phyloP scores from a whole-genome alignment of 169 alveolate species.

The Plasmodium falciparum region DNA sequence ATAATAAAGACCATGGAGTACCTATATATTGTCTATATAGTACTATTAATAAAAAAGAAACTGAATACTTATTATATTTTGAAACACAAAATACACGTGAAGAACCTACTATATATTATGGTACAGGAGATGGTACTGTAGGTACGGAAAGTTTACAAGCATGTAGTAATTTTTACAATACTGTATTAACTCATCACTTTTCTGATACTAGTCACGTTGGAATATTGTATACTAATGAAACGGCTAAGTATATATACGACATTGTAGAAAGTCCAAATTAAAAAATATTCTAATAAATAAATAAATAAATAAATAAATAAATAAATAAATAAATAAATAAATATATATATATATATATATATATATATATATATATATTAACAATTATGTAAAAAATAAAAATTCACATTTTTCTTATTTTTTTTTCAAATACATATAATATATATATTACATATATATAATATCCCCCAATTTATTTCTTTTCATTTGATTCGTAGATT shows the following conservation, averaged over 20 bases:
- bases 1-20: constrained; percentile 43
- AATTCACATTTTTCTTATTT: too few relatives aligned
- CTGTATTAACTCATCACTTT: constrained; percentile 4
- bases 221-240: background rate
- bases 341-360: background rate
- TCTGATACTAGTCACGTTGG: constrained; percentile 20
- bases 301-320: background rate
- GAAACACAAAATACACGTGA: constrained; percentile 4
- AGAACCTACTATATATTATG: constrained; percentile 40
- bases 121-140: constrained; percentile 58
- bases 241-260: constrained; percentile 36
- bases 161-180: constrained; percentile 25
- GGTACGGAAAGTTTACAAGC: constrained; percentile 42
- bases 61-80: constrained; percentile 36
- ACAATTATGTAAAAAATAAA: too few relatives aligned
- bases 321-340: background rate
- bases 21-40: constrained; percentile 65
- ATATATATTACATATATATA: background rate
- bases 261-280: background rate
- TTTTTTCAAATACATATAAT: background rate
- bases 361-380: background rate
- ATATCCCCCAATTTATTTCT: too few relatives aligned
- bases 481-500: too few relatives aligned
- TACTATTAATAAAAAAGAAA: constrained; percentile 13
- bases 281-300: background rate